These are phyloP conservation scores for Aspergillus coremiiformis DNA, from an alignment of 495 filamentous ascomycete genomes.

Conservation along the genomic window DNA sequence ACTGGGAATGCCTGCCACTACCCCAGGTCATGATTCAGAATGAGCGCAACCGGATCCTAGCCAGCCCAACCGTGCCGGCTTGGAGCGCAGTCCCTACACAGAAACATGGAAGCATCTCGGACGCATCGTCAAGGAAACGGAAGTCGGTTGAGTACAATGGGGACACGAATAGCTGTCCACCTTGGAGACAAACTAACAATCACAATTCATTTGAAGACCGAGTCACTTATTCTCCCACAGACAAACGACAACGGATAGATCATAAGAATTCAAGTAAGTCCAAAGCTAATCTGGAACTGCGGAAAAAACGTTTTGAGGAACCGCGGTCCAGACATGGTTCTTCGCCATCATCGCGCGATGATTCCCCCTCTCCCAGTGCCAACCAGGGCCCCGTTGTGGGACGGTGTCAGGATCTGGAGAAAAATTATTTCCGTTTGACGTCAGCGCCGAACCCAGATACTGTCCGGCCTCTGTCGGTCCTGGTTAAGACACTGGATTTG, in stretches of 20 bases:
- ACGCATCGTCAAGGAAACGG: slow-evolving; percentile 55
- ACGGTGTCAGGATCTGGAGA: slow-evolving; percentile 77
- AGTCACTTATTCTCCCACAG: slow-evolving; percentile 53
- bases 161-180: slow-evolving; percentile 44
- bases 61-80: slow-evolving; percentile 31
- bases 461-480: slow-evolving; percentile 76
- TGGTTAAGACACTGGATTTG: slow-evolving; percentile 76
- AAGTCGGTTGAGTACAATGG: slow-evolving; percentile 64
- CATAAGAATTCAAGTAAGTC: slow-evolving; percentile 68
- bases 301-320: slow-evolving; percentile 76
- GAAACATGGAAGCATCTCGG: slow-evolving; percentile 11
- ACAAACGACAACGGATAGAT: slow-evolving; percentile 54
- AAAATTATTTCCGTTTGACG: slow-evolving; percentile 90
- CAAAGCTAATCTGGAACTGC: slow-evolving; percentile 78
- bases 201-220: slow-evolving; percentile 66
- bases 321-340: slow-evolving; percentile 43
- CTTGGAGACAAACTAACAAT: slow-evolving; percentile 67
- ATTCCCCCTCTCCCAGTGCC: slow-evolving; percentile 50
- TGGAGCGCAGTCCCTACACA: slow-evolving; percentile 30
- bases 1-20: slow-evolving; percentile 80
- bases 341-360: slow-evolving; percentile 42
- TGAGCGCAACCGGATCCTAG: slow-evolving; percentile 50
- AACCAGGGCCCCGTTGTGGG: slow-evolving; percentile 77
- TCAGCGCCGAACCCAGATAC: slow-evolving; percentile 75
- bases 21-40: slow-evolving; percentile 78